These are phyloP conservation scores for Coemansia sp. DNA, from an alignment of 192 early-diverging fungal genomes.

Conservation along the genomic window DNA sequence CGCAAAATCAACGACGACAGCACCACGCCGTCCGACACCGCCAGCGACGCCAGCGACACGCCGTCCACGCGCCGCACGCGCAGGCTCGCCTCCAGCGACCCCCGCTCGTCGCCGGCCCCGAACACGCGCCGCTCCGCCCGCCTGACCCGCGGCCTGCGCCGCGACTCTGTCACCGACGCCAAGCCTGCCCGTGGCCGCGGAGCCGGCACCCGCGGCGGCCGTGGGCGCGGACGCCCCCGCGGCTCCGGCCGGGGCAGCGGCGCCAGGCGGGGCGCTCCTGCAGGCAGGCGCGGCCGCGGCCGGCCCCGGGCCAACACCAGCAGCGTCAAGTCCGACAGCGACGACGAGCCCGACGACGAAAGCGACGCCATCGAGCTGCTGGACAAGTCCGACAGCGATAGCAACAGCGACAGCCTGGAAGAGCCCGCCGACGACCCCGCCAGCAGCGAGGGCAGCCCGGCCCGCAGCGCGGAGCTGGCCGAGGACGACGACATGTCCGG, in stretches of 20 bases:
- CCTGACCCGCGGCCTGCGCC: constrained; percentile 33
- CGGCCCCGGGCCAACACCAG: not conserved
- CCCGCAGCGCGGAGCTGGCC: not conserved
- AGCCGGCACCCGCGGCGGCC: constrained; percentile 3
- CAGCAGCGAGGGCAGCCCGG: not conserved
- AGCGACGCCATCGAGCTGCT: not conserved
- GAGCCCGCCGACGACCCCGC: not conserved
- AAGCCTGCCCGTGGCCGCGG: constrained; percentile 13
- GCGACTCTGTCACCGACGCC: constrained; percentile 6
- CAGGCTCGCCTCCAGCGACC: constrained; percentile 2
- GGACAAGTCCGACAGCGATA: constrained; percentile 8
- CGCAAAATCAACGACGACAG: constrained; percentile 23
- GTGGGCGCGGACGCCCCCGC: constrained; percentile 12
- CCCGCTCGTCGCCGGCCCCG: constrained; percentile 24
- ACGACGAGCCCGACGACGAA: constrained; percentile 7
- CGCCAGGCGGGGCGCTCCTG: not conserved
- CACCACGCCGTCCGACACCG: constrained; percentile 12
- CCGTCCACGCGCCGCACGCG: constrained; percentile 16
- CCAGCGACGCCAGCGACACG: constrained; percentile 23
- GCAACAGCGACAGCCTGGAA: not conserved
- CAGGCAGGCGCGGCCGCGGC: not conserved
- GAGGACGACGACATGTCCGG: constrained; percentile 4
- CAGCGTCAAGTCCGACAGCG: constrained; percentile 1
- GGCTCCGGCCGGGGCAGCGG: constrained; percentile 1
- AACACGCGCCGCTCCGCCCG: constrained; percentile 41